These are phyloP conservation scores for Lojkania enalia DNA, from an alignment of 2,329 filamentous ascomycete species.

Conservation along the genomic window DNA sequence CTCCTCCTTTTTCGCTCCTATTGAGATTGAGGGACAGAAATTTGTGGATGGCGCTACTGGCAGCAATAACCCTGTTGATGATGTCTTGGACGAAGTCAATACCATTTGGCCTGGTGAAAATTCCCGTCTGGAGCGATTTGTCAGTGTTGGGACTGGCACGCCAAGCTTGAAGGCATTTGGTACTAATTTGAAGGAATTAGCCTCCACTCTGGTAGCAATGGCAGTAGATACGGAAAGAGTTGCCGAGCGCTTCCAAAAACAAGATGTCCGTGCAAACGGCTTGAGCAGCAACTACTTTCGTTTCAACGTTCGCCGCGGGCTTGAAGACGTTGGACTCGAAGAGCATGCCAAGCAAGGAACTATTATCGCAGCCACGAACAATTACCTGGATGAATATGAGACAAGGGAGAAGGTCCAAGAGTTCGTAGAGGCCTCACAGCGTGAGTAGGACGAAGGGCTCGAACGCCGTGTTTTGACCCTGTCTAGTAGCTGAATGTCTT, in stretches of 20 bases:
- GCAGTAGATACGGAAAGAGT: constrained; percentile 12
- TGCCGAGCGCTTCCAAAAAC: too few species aligned
- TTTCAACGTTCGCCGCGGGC: constrained; percentile 14
- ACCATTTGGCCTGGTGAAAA: constrained; percentile 10
- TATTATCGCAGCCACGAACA: constrained; percentile 7
- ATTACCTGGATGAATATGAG: constrained; percentile 4
- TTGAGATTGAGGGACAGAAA: constrained; percentile 38
- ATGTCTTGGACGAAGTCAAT: constrained; percentile 41
- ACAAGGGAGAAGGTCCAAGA: too few species aligned
- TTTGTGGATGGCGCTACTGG: constrained; percentile 47
- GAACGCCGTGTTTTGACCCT: too few species aligned
- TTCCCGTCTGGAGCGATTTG: constrained; percentile 7
- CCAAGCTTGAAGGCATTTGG: constrained; percentile 6
- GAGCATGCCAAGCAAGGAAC: constrained; percentile 11
- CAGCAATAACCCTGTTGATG: constrained; percentile 51
- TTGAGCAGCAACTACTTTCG: constrained; percentile 10
- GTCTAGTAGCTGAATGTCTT: too few species aligned
- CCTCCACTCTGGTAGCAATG: constrained; percentile 5
- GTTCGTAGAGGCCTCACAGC: too few species aligned
- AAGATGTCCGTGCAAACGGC: constrained; percentile 4
- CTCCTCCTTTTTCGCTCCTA: constrained; percentile 35
- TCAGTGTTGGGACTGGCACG: constrained; percentile 14
- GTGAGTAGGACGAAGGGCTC: too few species aligned
- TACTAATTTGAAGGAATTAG: constrained; percentile 5
- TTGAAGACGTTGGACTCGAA: constrained; percentile 10